These are phyloP conservation scores for Cucumis cinereus DNA, from an alignment of 306 rosid species.

Conservation along the genomic window DNA sequence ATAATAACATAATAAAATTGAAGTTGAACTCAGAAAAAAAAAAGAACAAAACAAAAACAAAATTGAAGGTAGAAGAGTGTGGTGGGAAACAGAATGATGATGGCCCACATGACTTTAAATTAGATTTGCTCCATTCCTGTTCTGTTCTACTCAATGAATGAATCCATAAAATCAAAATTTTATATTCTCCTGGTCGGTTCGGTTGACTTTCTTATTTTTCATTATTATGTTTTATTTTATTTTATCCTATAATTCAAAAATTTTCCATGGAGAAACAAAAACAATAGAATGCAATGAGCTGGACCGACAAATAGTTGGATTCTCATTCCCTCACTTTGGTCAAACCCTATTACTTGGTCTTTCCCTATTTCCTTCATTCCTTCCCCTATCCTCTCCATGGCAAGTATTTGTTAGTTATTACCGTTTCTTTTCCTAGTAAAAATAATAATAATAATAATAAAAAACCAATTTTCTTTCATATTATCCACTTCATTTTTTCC, in stretches of 20 bases:
- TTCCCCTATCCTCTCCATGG: neutral
- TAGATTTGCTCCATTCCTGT: neutral
- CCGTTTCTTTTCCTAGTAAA: neutral
- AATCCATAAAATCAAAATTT: neutral
- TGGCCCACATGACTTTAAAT: slow-evolving; percentile 9
- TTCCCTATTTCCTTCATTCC: neutral
- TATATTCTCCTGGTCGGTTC: neutral
- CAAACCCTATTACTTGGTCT: slow-evolving; percentile 1
- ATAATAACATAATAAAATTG: too few relatives aligned
- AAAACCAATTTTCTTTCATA: too few relatives aligned
- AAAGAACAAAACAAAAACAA: too few relatives aligned
- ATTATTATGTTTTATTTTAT: neutral
- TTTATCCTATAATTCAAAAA: neutral
- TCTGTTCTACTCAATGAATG: neutral
- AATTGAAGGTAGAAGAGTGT: neutral
- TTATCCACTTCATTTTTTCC: neutral
- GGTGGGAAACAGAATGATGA: neutral
- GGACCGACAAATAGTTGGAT: neutral
- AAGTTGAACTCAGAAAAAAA: too few relatives aligned
- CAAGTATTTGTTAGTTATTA: neutral
- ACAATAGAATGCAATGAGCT: neutral
- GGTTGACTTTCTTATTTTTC: neutral
- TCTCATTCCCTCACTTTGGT: neutral
- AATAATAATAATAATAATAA: too few relatives aligned
- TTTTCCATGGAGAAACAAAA: neutral